A percentile compares a stretch with the other conserved stretches of the same genome.
Conservation (phyloP, 768 basidiomycete genomes). For the Infundibulicybe gibba region DNA sequence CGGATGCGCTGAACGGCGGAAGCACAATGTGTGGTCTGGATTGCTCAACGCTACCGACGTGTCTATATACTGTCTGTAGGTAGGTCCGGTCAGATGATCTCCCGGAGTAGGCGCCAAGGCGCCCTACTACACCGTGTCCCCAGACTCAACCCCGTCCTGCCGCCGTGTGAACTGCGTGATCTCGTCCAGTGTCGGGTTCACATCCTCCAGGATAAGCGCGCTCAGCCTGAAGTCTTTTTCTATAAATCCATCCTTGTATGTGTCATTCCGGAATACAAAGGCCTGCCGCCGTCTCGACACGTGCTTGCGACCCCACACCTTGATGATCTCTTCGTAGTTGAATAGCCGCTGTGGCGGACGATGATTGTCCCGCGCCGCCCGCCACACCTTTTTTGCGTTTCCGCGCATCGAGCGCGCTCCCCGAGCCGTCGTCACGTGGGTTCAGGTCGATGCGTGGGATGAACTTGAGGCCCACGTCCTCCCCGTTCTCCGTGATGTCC, state of each 20-base stretch:
- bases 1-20: no score
- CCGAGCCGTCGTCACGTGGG: constrained; percentile 71
- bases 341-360: constrained; percentile 92
- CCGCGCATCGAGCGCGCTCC: constrained; percentile 42
- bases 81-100: no score
- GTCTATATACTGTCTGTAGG: no score
- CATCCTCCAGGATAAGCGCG: constrained; percentile 77
- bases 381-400: constrained; percentile 73
- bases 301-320: constrained; percentile 76
- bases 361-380: constrained; percentile 43
- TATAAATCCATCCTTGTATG: constrained; percentile 91
- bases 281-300: constrained; percentile 72
- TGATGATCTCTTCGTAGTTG: constrained; percentile 89
- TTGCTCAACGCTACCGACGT: no score
- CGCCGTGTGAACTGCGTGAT: constrained; percentile 85
- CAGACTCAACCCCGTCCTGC: constrained; percentile 65
- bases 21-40: no score
- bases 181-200: constrained; percentile 95
- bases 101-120: no score
- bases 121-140: no score
- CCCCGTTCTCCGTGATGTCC: constrained; percentile 90
- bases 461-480: constrained; percentile 89
- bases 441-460: constrained; percentile 97
- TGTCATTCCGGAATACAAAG: constrained; percentile 89
- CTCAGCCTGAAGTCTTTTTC: constrained; percentile 92